Evolutionary conservation across 2,329 filamentous ascomycete genomes (phyloP).

Genomic region (Xylariaceae sp.): DNA sequence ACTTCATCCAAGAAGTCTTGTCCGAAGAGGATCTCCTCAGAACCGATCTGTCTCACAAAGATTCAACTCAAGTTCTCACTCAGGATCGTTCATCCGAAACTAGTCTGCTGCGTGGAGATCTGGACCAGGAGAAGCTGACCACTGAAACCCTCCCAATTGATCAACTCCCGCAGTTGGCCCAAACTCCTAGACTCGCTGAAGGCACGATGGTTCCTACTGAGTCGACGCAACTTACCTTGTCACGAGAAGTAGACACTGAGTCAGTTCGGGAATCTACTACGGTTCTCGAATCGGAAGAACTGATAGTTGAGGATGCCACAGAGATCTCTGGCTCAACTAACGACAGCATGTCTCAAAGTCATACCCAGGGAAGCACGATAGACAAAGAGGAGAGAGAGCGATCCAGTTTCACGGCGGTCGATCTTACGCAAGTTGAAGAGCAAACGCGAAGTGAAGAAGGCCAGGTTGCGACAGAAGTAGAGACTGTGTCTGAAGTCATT

Average conservation of each 20-base stretch:
- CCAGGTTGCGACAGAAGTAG: not conserved
- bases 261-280: constrained; percentile 2
- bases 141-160: no score
- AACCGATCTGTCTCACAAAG: not conserved
- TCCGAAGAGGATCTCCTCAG: not conserved
- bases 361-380: constrained; percentile 24
- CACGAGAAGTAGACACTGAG: not conserved
- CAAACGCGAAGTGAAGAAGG: constrained; percentile 13
- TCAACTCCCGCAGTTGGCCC: no score
- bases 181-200: not conserved
- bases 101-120: not conserved
- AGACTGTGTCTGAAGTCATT: not conserved
- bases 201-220: not conserved
- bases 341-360: not conserved
- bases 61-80: not conserved
- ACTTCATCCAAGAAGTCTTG: not conserved
- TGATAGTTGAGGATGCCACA: constrained; percentile 7
- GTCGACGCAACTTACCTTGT: not conserved
- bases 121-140: not conserved
- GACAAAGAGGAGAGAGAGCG: constrained; percentile 33
- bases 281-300: not conserved
- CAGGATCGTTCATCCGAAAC: not conserved
- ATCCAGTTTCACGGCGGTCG: constrained; percentile 12
- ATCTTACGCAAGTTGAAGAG: constrained; percentile 9
- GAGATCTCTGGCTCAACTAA: constrained; percentile 1